These are phyloP conservation scores for Fusarium cicatricum DNA, from an alignment of 2,329 filamentous ascomycete species.

Conservation along the genomic window DNA sequence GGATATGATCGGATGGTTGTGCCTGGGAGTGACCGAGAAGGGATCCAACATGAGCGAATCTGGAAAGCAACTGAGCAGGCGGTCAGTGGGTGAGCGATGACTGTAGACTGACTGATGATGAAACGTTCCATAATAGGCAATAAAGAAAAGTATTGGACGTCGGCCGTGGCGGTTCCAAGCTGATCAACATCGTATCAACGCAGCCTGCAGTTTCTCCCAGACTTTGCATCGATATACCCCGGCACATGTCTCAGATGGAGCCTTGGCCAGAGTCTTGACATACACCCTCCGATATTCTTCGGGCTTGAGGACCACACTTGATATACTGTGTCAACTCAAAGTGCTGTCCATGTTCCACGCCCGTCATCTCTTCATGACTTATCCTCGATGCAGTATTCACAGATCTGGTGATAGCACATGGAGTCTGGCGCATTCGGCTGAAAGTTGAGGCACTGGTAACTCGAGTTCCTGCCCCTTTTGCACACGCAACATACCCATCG, in stretches of 20 bases:
- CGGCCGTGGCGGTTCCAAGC: slow-evolving; percentile 11
- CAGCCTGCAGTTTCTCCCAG: slow-evolving; percentile 13
- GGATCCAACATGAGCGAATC: slow-evolving; percentile 12
- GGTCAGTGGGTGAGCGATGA: slow-evolving; percentile 10
- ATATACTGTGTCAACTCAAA: slow-evolving; percentile 37
- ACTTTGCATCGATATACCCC: slow-evolving; percentile 19
- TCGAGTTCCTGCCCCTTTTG: slow-evolving; percentile 54
- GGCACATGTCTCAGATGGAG: slow-evolving; percentile 15
- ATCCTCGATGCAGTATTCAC: slow-evolving; percentile 50
- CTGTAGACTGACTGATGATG: background rate
- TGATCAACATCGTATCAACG: background rate
- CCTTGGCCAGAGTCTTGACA: too few relatives aligned
- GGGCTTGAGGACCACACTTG: slow-evolving; percentile 2
- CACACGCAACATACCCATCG: slow-evolving; percentile 62
- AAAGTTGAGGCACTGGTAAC: slow-evolving; percentile 55
- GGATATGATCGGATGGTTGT: background rate
- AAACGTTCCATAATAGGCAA: background rate
- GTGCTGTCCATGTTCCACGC: background rate
- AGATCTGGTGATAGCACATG: slow-evolving; percentile 62
- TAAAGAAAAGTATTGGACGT: background rate
- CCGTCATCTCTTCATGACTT: background rate
- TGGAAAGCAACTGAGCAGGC: slow-evolving; percentile 2
- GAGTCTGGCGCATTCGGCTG: slow-evolving; percentile 58
- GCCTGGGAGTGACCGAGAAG: slow-evolving; percentile 1
- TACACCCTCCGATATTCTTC: slow-evolving; percentile 27